Evolutionary conservation across 2,329 filamentous ascomycete species (phyloP).

Genomic region (Penicillium expansum): DNA sequence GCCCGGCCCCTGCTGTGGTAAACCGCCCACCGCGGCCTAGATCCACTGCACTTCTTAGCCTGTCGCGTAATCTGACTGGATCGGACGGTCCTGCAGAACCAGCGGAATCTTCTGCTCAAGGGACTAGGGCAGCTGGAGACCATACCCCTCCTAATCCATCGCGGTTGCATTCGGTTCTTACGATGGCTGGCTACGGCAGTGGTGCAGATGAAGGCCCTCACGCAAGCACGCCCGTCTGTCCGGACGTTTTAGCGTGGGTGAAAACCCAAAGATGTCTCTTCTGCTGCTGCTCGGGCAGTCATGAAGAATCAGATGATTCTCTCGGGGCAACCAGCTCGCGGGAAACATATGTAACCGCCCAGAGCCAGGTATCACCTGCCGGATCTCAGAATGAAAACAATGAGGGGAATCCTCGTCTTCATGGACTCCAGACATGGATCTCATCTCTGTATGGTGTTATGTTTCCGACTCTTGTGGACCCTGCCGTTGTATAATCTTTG

Average conservation of each 20-base stretch:
- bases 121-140: neutral
- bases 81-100: neutral
- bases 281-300: conserved; percentile 8
- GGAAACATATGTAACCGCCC: conserved; percentile 21
- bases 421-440: neutral
- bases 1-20: neutral
- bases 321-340: conserved; percentile 9
- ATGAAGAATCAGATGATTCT: conserved; percentile 1
- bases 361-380: conserved; percentile 4
- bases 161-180: neutral
- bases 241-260: conserved; percentile 5
- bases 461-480: neutral
- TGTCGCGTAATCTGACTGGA: neutral
- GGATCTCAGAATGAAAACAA: neutral
- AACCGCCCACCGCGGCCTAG: neutral
- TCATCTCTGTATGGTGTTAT: conserved; percentile 1
- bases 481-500: neutral
- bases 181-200: neutral
- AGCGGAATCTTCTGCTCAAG: neutral
- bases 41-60: neutral
- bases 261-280: conserved; percentile 9
- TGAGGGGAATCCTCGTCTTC: neutral
- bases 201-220: neutral
- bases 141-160: conserved; percentile 2
- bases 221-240: neutral